Evolutionary conservation across 164 flowering plant species (phyloP).

Genomic region (Protea cynaroides): DNA sequence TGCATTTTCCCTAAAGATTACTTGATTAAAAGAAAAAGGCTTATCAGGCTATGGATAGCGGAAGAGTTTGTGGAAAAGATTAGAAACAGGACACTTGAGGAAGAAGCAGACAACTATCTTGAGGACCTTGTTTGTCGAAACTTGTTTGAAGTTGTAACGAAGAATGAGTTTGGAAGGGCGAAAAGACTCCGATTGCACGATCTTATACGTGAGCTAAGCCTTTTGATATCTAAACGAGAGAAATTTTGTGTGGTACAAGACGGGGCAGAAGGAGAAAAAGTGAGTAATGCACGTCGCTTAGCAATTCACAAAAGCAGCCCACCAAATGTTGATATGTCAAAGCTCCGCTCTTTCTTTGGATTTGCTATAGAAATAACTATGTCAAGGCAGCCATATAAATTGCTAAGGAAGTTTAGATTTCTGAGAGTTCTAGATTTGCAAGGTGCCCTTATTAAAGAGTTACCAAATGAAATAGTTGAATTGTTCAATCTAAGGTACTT

Average conservation of each 20-base stretch:
- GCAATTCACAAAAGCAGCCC: not conserved
- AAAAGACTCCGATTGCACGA: not conserved
- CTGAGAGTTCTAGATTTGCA: conserved; percentile 23
- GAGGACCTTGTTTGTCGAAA: not conserved
- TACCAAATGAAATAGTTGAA: conserved; percentile 22
- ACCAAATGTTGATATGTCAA: not conserved
- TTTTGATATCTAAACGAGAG: not conserved
- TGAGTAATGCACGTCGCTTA: not conserved
- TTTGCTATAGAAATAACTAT: not conserved
- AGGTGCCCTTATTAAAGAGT: conserved; percentile 17
- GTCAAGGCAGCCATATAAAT: not conserved
- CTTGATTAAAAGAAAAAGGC: not conserved
- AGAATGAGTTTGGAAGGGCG: not conserved
- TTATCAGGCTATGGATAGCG: conserved; percentile 1
- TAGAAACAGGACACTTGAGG: not conserved
- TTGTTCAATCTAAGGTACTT: conserved; percentile 33
- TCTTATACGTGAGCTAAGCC: not conserved
- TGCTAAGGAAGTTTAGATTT: not conserved
- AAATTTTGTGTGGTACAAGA: not conserved
- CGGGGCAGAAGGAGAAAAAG: not conserved
- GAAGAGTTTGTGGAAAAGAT: conserved; percentile 1
- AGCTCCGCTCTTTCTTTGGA: not conserved
- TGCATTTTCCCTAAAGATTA: not conserved
- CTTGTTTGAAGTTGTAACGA: conserved; percentile 1
- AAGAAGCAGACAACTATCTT: conserved; percentile 3